A percentile compares a stretch with the other conserved stretches of the same genome.
Evolutionary conservation across 2,329 filamentous ascomycete genomes (phyloP).

Genomic region (Shiraia bambusicola): DNA sequence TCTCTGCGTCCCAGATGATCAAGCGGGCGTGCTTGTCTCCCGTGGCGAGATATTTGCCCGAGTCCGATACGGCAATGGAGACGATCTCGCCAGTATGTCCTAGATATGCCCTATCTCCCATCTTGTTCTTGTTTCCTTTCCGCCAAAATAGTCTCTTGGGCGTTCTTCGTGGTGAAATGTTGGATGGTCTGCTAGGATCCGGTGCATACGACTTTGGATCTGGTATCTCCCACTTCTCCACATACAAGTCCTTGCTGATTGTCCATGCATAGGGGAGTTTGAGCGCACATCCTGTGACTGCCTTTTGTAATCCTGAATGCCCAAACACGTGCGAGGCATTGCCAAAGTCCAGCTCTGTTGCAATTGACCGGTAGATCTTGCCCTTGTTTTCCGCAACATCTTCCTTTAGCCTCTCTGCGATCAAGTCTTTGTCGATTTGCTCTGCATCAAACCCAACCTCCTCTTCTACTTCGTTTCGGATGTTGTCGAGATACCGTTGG

Average conservation of each 20-base stretch:
- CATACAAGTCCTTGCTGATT: conserved; percentile 76
- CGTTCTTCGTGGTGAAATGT: conserved; percentile 58
- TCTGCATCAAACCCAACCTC: conserved; percentile 89
- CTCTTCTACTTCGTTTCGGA: conserved; percentile 71
- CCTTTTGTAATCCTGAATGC: conserved; percentile 73
- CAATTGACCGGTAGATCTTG: conserved; percentile 79
- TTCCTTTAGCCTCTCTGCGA: conserved; percentile 81
- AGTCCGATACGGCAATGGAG: conserved; percentile 80
- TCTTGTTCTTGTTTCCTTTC: conserved; percentile 61
- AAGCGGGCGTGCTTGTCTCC: conserved; percentile 82
- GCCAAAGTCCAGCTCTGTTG: conserved; percentile 69
- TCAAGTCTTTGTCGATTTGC: conserved; percentile 88
- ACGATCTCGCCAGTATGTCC: conserved; percentile 81
- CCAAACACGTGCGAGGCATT: conserved; percentile 70
- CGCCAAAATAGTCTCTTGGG: conserved; percentile 65
- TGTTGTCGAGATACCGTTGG: conserved; percentile 89
- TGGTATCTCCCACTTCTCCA: conserved; percentile 91
- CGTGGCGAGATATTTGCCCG: conserved; percentile 88
- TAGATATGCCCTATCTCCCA: conserved; percentile 61
- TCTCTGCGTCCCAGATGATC: conserved; percentile 83
- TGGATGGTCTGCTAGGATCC: conserved; percentile 29
- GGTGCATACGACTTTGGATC: conserved; percentile 40
- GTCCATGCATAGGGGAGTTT: conserved; percentile 84
- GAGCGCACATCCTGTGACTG: conserved; percentile 77
- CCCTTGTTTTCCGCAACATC: conserved; percentile 92